Percentiles rank a stretch among this genome's conserved stretches.
These are phyloP conservation scores for Jimgerdemannia flammicorona DNA, from an alignment of 192 early-diverging fungal genomes.

Conservation along the genomic window DNA sequence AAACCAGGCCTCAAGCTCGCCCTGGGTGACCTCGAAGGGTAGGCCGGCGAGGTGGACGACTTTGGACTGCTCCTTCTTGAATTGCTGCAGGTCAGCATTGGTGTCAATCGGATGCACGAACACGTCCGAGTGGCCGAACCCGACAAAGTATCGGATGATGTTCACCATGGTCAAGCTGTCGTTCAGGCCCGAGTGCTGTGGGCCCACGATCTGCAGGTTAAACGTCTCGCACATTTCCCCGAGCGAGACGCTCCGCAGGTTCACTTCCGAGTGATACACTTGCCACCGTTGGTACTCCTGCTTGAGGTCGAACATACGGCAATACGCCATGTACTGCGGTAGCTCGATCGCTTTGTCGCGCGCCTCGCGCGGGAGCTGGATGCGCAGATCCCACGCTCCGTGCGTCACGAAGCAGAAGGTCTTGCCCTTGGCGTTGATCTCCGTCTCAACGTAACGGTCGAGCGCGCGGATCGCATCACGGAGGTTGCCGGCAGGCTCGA, in stretches of 20 bases:
- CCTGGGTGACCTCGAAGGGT: constrained; percentile 56
- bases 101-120: constrained; percentile 63
- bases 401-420: constrained; percentile 71
- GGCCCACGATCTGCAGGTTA: constrained; percentile 39
- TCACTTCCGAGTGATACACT: constrained; percentile 53
- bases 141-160: constrained; percentile 47
- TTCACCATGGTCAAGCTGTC: constrained; percentile 59
- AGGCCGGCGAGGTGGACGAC: constrained; percentile 62
- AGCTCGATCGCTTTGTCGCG: constrained; percentile 58
- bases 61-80: constrained; percentile 57
- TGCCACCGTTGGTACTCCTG: constrained; percentile 63
- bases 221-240: constrained; percentile 57
- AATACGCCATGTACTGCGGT: constrained; percentile 50
- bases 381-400: constrained; percentile 68
- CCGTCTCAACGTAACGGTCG: constrained; percentile 44
- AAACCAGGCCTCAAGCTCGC: constrained; percentile 60
- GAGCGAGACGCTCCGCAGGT: constrained; percentile 46
- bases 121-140: constrained; percentile 49
- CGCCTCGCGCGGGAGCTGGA: constrained; percentile 62
- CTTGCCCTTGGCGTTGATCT: constrained; percentile 43
- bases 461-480: constrained; percentile 48
- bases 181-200: constrained; percentile 54
- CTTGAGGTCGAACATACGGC: constrained; percentile 65
- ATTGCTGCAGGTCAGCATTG: constrained; percentile 55
- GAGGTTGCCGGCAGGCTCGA: constrained; percentile 50